Evolutionary conservation across 2,329 filamentous ascomycete genomes (phyloP).

Genomic region (Trichoderma sp.): DNA sequence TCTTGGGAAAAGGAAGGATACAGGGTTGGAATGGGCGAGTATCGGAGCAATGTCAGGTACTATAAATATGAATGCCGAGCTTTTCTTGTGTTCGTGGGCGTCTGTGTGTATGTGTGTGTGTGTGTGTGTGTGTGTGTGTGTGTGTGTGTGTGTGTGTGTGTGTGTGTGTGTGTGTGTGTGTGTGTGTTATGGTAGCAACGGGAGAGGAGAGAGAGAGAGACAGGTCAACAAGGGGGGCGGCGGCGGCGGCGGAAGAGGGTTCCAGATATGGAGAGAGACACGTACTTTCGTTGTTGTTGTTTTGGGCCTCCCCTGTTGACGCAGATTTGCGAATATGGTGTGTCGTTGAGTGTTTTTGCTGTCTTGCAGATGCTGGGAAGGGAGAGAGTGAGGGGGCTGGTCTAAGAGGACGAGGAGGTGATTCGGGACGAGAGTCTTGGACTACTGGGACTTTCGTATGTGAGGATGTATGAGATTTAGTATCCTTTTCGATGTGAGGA

Average conservation of each 20-base stretch:
- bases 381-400: background rate
- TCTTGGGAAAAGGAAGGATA: background rate
- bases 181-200: slow-evolving; percentile 25
- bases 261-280: slow-evolving; percentile 6
- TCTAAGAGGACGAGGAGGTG: background rate
- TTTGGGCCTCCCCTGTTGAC: background rate
- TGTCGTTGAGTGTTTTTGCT: background rate
- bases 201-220: background rate
- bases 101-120: slow-evolving; percentile 10
- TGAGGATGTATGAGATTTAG: no score
- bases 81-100: background rate
- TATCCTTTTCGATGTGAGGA: no score
- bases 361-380: slow-evolving; percentile 1
- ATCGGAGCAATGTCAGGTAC: background rate
- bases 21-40: slow-evolving; percentile 18
- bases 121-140: slow-evolving; percentile 18
- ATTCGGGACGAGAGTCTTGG: background rate
- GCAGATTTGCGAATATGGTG: background rate
- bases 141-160: slow-evolving; percentile 17
- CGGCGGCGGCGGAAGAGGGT: background rate
- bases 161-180: background rate
- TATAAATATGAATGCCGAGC: slow-evolving; percentile 24
- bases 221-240: no score
- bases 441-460: no score
- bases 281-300: background rate